A percentile compares a stretch with the other conserved stretches of the same genome.
These are phyloP conservation scores for Phytopythium litorale DNA, from an alignment of 352 stramenopile species.

Conservation along the genomic window DNA sequence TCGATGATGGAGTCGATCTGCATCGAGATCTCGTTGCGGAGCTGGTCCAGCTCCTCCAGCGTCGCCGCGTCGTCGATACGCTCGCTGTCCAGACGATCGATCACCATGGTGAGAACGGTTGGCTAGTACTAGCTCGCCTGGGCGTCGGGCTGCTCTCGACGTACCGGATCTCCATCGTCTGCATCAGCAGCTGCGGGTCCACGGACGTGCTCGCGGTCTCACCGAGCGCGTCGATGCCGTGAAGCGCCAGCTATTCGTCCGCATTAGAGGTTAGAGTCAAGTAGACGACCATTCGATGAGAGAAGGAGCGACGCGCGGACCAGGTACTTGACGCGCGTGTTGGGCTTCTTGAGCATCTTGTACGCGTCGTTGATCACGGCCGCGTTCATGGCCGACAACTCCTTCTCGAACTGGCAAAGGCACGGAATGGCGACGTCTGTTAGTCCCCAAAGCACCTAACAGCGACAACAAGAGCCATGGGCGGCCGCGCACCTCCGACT, in stretches of 20 bases:
- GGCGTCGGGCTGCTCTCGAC: not conserved
- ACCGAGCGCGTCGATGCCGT: constrained; percentile 77
- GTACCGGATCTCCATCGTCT: constrained; percentile 85
- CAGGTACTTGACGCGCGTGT: constrained; percentile 81
- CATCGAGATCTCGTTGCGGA: constrained; percentile 57
- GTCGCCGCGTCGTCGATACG: constrained; percentile 57
- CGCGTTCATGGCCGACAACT: constrained; percentile 73
- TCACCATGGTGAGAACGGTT: not conserved
- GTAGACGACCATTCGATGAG: too few species aligned
- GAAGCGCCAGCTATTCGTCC: constrained; percentile 51
- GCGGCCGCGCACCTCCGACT: constrained; percentile 55
- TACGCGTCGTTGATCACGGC: constrained; percentile 84
- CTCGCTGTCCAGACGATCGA: constrained; percentile 34
- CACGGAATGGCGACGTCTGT: not conserved
- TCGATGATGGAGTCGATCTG: constrained; percentile 71
- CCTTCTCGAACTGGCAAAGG: constrained; percentile 59
- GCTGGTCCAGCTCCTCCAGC: constrained; percentile 45
- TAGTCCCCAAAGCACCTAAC: not conserved
- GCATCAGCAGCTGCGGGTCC: constrained; percentile 72
- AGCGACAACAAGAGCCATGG: not conserved
- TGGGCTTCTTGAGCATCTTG: constrained; percentile 86
- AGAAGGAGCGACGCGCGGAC: constrained; percentile 19
- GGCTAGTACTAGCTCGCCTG: not conserved
- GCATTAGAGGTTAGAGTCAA: not conserved
- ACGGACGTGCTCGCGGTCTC: constrained; percentile 74